Base-by-base conservation (phyloP, 1,139 yeast species). In the Suhomyces bokatorum region DNA sequence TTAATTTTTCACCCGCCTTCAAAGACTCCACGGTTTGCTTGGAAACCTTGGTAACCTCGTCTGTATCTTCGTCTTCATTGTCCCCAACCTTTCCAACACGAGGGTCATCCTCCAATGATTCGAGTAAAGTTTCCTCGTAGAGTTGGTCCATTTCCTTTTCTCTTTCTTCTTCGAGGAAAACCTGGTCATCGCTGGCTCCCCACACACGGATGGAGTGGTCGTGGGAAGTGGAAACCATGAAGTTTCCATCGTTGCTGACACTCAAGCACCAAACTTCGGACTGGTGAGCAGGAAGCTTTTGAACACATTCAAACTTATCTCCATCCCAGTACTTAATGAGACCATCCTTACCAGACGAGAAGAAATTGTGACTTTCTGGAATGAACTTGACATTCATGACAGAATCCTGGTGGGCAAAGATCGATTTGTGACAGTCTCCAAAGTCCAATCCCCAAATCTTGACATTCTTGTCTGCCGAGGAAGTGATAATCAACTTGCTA, bases 381-480 rank as follows among this genome's bases (percentile, higher is more conserved):
- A 90, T 78, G 59, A 93, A 93, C 49, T 72, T 79, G 30, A 91
- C 97, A 54, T 79, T 78, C 96, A 93, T 88, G 48, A 93, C 87
- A 5, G 96, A 85, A 63, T 93, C 99, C 60, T 90, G 96, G 61
- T 93, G 99, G 1, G 96, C 99, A 64, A 95, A 93, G 29, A 93
- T 81, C 3, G 98, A 91, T 63, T 85, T 86, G 66, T 93, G 99
- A 72, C 99, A 93, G 66, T 93, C 99, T 66, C 99, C 99, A 64
- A 93, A 93, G 64, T 93, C 99, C 49, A 95, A 72, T 40, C 99
- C 99, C 99, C 99, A 93, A 47, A 93, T 86, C 65, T 95, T 90
- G 60, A 93, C 88, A 66, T 93, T 93, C 66, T 93, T 93, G 67
- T 93, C 99, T 0, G 99, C 99, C 1, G 97, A 89, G 6, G 97